Evolutionary conservation across 768 basidiomycete species (phyloP), one percentile per base, ranked within the genome.

Genomic region (Suillus bovinus): DNA sequence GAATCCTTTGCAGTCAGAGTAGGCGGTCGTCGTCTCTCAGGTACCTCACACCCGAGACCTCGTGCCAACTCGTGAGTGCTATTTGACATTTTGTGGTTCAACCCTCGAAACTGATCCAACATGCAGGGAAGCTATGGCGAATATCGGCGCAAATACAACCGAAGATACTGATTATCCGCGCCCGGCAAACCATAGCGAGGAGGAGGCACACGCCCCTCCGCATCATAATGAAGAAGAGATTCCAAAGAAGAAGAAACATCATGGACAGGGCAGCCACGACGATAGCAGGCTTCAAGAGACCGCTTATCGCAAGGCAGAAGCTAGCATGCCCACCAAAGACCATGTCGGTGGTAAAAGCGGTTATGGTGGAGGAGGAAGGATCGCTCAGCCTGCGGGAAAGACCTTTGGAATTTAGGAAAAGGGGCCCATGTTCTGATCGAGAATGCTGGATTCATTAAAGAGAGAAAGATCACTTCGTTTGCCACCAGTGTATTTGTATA

Each of bases 351-450:
- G 68, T 4, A 71, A 72, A 24, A 79, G 78, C 46, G 71, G 64
- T 0, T 81, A 80, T 64, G 82, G 79, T 20, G 81, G 70, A 13
- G 80, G 70, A 1, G 83, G 81, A 33, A 77, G 86, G 61, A 87
- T 88, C 62, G 79, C 77, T 4, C 87, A 88, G 68, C 87, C 87
- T 47, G 81, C 78, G 54, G 84, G 83, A 33, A 86, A 77, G 64
- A 69, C 57, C 17, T 63, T 81, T 59, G 69, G 69, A 42, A 54
- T 76, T 64, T 80, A 67, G 78, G 66, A 39, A 52, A 31, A 31
- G 29, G 20, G n/a, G n/a, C n/a, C 2, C 24, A 16, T 22, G 16
- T 10, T 56, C 27, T 67, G 70, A 56, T 27, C 29, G 58, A 42
- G 29, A 53, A 46, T 55, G 36, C 34, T 55, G 36, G 38, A 20